Base-by-base conservation (phyloP, 2,329 filamentous ascomycete species). In the Byssothecium circinans region DNA sequence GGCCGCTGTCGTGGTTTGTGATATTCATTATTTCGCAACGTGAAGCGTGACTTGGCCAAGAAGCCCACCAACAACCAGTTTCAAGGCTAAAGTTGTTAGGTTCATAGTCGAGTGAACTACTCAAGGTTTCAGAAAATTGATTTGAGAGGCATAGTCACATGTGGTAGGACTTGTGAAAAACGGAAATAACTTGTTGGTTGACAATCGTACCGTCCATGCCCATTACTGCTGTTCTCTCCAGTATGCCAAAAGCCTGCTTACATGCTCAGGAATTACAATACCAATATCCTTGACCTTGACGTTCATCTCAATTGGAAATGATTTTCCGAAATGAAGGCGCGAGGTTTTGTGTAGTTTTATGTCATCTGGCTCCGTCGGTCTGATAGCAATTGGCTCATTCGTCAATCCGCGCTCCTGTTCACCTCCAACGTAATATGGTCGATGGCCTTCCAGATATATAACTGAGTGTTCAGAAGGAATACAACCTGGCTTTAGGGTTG, bases 201-300 rank as follows among this genome's bases (percentile, higher is more conserved):
- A n/a, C n/a, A n/a, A n/a, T n/a, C n/a, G n/a, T n/a, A n/a, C n/a
- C n/a, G n/a, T n/a, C n/a, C n/a, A n/a, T n/a, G n/a, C n/a, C n/a
- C n/a, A n/a, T n/a, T n/a, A n/a, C n/a, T n/a, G n/a, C n/a, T n/a
- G n/a, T n/a, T 25, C 23, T 41, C 8, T 41, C 22, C 27, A 43
- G 20, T 43, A 43, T 2, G 19, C 8, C 7, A 36, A 6, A 10
- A 43, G 30, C 8, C 36, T 45, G 8, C 14, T 43, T 4, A 70
- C 58, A 6, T 69, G 67, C 3, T 42, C n/a, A 1, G 44, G n/a
- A 4, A 52, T 55, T 2, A 77, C 63, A 8, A 47, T 50, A 0
- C 75, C 75, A 14, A 78, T 64, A 3, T 73, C 64, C 25, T 71
- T 70, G 4, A 75, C 71, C 43, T 72, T 75, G 32, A 74, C 59